Evolutionary conservation across 2,329 filamentous ascomycete genomes (phyloP).

Genomic region (Metarhizium guizhouense): DNA sequence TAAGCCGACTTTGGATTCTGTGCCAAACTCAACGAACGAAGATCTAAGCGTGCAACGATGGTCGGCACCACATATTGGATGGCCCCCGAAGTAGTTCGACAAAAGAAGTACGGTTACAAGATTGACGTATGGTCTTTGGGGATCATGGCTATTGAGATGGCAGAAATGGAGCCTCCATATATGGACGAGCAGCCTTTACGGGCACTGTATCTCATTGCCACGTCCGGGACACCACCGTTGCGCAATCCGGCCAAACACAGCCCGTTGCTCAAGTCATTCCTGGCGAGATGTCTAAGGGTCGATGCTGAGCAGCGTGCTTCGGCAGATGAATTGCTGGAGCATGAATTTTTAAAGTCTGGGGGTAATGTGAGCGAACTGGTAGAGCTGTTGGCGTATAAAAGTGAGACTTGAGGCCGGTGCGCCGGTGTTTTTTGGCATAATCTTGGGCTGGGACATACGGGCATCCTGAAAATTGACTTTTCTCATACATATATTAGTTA

Average conservation of each 20-base stretch:
- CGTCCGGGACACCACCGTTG: conserved; percentile 85
- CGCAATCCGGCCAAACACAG: conserved; percentile 97
- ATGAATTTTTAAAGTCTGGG: conserved; percentile 26
- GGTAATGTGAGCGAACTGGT: not conserved
- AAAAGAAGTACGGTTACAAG: conserved; percentile 95
- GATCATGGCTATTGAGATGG: conserved; percentile 99
- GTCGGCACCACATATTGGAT: conserved; percentile 99
- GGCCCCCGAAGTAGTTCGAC: conserved; percentile 96
- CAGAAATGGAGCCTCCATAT: conserved; percentile 93
- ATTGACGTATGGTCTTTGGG: conserved; percentile 97
- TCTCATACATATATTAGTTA: no score
- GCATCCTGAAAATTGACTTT: no score
- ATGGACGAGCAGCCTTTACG: conserved; percentile 95
- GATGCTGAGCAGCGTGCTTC: conserved; percentile 90
- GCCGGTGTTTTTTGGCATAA: not conserved
- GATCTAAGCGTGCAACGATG: conserved; percentile 95
- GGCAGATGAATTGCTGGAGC: conserved; percentile 74
- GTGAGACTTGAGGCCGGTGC: conserved; percentile 17
- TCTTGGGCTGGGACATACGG: no score
- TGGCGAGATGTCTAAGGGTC: conserved; percentile 89
- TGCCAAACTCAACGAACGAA: conserved; percentile 91
- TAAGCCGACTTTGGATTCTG: conserved; percentile 95
- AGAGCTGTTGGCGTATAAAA: conserved; percentile 79
- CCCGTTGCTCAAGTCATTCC: conserved; percentile 92
- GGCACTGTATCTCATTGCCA: conserved; percentile 91